Percentiles rank a stretch among this genome's conserved stretches.
Conservation (phyloP, 495 filamentous ascomycete genomes). For the Penicillium canescens region DNA sequence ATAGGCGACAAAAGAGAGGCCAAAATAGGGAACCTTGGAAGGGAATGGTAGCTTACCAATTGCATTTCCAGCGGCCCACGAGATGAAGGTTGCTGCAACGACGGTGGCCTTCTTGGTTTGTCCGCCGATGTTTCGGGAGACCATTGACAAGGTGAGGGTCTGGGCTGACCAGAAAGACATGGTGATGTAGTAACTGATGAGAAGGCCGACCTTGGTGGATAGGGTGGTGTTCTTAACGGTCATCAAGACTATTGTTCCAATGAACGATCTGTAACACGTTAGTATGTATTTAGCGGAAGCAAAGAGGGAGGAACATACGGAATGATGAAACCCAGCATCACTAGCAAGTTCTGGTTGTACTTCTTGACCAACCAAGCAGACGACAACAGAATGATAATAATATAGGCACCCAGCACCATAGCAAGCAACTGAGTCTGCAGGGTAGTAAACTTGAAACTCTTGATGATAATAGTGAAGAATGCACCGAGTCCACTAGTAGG, state of each 20-base stretch:
- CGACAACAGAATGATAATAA: constrained; percentile 57
- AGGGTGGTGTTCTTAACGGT: constrained; percentile 55
- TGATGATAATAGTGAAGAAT: constrained; percentile 64
- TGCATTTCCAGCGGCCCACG: constrained; percentile 45
- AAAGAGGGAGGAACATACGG: constrained; percentile 47
- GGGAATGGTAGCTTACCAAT: constrained; percentile 25
- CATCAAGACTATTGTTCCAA: constrained; percentile 65
- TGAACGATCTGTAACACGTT: constrained; percentile 34
- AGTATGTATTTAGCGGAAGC: not conserved
- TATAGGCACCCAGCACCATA: constrained; percentile 72
- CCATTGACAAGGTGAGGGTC: constrained; percentile 58
- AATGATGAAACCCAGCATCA: constrained; percentile 63
- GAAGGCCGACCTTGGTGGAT: constrained; percentile 50
- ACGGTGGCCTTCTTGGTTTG: constrained; percentile 65
- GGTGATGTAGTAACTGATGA: constrained; percentile 64
- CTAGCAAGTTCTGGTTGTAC: constrained; percentile 60
- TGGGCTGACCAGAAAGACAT: constrained; percentile 58
- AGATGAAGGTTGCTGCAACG: constrained; percentile 45
- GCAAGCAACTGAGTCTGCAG: constrained; percentile 50
- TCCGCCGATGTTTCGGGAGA: constrained; percentile 65
- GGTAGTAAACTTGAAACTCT: constrained; percentile 41
- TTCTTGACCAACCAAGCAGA: constrained; percentile 66
- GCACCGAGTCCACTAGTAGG: constrained; percentile 67
- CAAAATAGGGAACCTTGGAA: too few relatives aligned
- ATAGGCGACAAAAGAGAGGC: too few relatives aligned